These are phyloP conservation scores for Grosmannia penicillata DNA, from an alignment of 2,329 filamentous ascomycete genomes.

Conservation along the genomic window DNA sequence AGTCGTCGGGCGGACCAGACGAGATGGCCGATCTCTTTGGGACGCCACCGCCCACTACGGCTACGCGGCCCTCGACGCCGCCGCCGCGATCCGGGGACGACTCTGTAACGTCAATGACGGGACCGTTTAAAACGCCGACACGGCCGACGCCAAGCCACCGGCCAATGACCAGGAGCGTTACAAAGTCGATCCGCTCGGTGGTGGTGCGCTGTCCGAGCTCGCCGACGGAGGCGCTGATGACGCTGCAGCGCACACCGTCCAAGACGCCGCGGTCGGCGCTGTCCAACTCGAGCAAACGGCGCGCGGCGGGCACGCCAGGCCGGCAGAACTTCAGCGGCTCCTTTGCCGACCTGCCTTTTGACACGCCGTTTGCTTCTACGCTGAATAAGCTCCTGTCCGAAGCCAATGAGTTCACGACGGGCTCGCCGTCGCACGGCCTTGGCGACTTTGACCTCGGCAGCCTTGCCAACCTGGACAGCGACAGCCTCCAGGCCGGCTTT, in stretches of 20 bases:
- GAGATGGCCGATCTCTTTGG: slow-evolving; percentile 49
- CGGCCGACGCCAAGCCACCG: slow-evolving; percentile 46
- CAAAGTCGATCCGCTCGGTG: slow-evolving; percentile 36
- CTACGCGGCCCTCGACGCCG: too few species aligned
- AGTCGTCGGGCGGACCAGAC: too few species aligned
- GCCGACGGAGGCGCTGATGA: slow-evolving; percentile 23
- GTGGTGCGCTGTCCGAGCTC: slow-evolving; percentile 26
- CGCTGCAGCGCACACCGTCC: slow-evolving; percentile 32
- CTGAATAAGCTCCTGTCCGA: slow-evolving; percentile 51
- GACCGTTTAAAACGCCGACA: slow-evolving; percentile 45
- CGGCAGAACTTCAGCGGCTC: slow-evolving; percentile 16
- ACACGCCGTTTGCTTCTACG: slow-evolving; percentile 47
- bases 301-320: slow-evolving; percentile 14
- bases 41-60: slow-evolving; percentile 23
- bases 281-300: slow-evolving; percentile 22
- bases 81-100: not conserved
- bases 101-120: slow-evolving; percentile 22
- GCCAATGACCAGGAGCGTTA: slow-evolving; percentile 46
- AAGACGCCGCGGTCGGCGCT: slow-evolving; percentile 17
- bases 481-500: slow-evolving; percentile 15
- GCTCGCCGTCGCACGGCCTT: slow-evolving; percentile 21
- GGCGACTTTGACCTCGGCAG: slow-evolving; percentile 27
- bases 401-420: slow-evolving; percentile 28
- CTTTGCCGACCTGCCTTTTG: slow-evolving; percentile 23
- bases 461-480: slow-evolving; percentile 23